Percentiles rank a stretch among this genome's conserved stretches.
Conservation (phyloP, 2,329 filamentous ascomycete species). For the Aureobasidium sp. region DNA sequence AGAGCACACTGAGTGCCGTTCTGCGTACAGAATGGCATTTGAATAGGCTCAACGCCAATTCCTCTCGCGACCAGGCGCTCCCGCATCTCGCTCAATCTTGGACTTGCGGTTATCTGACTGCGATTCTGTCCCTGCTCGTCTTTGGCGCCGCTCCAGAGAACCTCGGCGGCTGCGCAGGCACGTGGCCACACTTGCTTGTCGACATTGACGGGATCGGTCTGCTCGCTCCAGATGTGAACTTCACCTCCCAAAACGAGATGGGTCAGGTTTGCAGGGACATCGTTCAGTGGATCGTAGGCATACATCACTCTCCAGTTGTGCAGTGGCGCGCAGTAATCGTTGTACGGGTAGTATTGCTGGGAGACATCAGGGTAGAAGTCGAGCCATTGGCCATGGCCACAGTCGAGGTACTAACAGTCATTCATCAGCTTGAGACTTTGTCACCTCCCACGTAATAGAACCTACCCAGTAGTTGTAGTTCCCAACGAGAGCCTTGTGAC, state of each 20-base stretch:
- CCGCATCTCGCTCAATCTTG: conserved; percentile 64
- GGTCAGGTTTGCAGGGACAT: conserved; percentile 52
- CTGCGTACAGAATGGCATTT: conserved; percentile 67
- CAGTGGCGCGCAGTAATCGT: conserved; percentile 70
- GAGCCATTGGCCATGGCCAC: conserved; percentile 71
- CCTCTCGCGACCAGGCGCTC: conserved; percentile 65
- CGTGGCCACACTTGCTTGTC: conserved; percentile 74
- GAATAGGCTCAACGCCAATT: conserved; percentile 55
- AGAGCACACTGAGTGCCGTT: conserved; percentile 42
- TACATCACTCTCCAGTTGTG: conserved; percentile 81
- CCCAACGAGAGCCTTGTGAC: conserved; percentile 65
- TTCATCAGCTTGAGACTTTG: neutral
- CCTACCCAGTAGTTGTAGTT: conserved; percentile 70
- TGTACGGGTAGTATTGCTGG: conserved; percentile 56
- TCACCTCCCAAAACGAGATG: conserved; percentile 73
- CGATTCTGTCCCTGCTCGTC: conserved; percentile 61
- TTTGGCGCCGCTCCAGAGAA: conserved; percentile 67
- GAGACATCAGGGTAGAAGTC: conserved; percentile 55
- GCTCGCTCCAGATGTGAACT: conserved; percentile 72
- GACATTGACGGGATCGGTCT: conserved; percentile 65
- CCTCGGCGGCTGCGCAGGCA: conserved; percentile 63
- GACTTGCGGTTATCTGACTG: conserved; percentile 60
- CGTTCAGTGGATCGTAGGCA: conserved; percentile 63
- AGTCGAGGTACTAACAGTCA: conserved; percentile 62
- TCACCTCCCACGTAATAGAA: neutral